Evolutionary conservation across 1,139 yeast species (phyloP), one percentile per base, ranked within the genome.

Genomic region (Blastobotrys capitulatus): DNA sequence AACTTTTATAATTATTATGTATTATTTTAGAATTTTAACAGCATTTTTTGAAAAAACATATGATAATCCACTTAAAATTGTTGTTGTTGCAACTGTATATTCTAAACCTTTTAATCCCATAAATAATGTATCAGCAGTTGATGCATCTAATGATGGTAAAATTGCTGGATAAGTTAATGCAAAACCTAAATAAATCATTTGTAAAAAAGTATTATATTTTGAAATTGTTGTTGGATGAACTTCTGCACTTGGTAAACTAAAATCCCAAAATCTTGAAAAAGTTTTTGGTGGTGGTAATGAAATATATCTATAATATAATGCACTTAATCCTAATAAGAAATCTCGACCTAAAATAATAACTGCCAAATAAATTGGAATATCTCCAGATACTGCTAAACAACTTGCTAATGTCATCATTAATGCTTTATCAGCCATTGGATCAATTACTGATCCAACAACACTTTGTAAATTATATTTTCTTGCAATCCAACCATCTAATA

Each of bases 361-460:
- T 0, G 96, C 97, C 47, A 92, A 70, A 49, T 80, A 76, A 2
- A 77, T 50, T 89, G 76, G 73, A 44, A 72, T 56, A 18, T 81
- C 79, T 2, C 85, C 80, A 0, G 82, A 75, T 35, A 80, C 78
- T 1, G 94, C 82, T 52, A 92, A 70, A 48, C 95, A 80, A 0
- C 83, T 73, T 0, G 97, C 89, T 49, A 95, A 80, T 0, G 86
- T 80, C 40, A 94, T 78, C 96, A 94, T 88, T 42, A 94, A 72
- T 22, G 86, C 72, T 66, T 94, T 94, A 64, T 94, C 99, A 0
- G 98, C 99, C 72, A 89, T 76, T 0, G 99, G 98, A 62, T 94
- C 99, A 39, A 94, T 72, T 19, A 94, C 83, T 0, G 96, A 85
- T 0, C 99, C 99, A 4, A 90, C 78, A 1, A 86, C 83, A 0